Evolutionary conservation across 2,329 filamentous ascomycete genomes (phyloP).

Genomic region (Rutstroemia sp.): DNA sequence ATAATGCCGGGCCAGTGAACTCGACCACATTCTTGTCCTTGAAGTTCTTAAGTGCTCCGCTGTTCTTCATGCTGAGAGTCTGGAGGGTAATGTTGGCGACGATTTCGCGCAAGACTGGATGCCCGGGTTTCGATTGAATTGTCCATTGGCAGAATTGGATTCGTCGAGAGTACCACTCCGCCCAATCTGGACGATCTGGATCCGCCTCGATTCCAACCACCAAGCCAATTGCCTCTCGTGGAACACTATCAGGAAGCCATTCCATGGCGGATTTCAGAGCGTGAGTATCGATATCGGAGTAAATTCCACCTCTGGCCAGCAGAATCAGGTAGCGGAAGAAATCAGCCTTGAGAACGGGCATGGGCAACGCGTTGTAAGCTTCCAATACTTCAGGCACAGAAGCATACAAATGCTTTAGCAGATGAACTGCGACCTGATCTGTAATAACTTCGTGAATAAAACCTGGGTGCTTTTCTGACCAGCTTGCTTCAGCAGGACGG

Average conservation of each 20-base stretch:
- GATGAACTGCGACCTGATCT: slow-evolving; percentile 74
- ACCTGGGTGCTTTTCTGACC: slow-evolving; percentile 77
- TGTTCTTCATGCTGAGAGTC: slow-evolving; percentile 64
- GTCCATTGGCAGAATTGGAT: slow-evolving; percentile 99
- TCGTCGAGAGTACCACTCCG: slow-evolving; percentile 88
- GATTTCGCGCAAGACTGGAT: slow-evolving; percentile 82
- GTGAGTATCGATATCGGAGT: slow-evolving; percentile 86
- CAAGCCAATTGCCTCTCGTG: slow-evolving; percentile 71
- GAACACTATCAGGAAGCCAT: slow-evolving; percentile 77
- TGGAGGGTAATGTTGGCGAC: slow-evolving; percentile 80
- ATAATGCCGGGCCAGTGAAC: slow-evolving; percentile 87
- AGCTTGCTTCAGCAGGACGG: slow-evolving; percentile 78
- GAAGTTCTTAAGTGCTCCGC: slow-evolving; percentile 51
- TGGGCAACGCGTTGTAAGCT: slow-evolving; percentile 64
- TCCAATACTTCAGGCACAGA: slow-evolving; percentile 72
- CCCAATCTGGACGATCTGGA: slow-evolving; percentile 87
- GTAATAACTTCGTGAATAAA: slow-evolving; percentile 97
- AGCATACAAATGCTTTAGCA: slow-evolving; percentile 82
- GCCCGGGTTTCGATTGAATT: slow-evolving; percentile 89
- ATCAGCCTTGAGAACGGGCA: slow-evolving; percentile 71
- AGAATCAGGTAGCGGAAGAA: slow-evolving; percentile 65
- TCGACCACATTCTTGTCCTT: slow-evolving; percentile 73
- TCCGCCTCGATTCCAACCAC: slow-evolving; percentile 96
- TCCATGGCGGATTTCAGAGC: slow-evolving; percentile 76
- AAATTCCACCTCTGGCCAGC: slow-evolving; percentile 72